phyloP scores from a whole-genome alignment of 805 yeast species.

The Kuraishia piskuri region DNA sequence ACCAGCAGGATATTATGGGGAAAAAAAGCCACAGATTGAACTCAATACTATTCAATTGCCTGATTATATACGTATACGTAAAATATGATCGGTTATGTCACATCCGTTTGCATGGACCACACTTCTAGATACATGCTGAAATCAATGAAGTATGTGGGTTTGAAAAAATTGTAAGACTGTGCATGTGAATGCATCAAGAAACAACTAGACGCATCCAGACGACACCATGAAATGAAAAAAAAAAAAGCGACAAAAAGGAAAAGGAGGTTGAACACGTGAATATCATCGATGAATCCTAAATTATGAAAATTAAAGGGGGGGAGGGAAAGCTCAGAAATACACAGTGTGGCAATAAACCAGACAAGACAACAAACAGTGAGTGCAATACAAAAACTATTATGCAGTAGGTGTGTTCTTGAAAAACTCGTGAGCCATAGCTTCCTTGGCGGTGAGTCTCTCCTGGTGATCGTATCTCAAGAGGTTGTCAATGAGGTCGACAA shows the following conservation, averaged over 20 bases:
- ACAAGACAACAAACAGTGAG: background rate
- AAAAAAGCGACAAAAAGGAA: background rate
- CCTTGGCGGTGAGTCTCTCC: constrained; percentile 79
- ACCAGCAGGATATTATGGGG: too few species aligned
- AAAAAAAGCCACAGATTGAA: too few species aligned
- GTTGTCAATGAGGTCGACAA: constrained; percentile 64
- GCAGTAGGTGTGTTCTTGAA: constrained; percentile 28
- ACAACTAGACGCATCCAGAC: background rate
- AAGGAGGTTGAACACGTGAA: background rate
- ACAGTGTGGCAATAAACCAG: background rate
- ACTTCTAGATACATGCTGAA: too few species aligned
- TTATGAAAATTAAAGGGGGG: background rate
- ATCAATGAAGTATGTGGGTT: background rate
- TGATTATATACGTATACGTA: too few species aligned
- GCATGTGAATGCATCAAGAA: background rate
- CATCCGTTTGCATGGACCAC: background rate
- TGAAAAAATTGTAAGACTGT: background rate
- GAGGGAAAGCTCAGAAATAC: background rate
- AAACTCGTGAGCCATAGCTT: constrained; percentile 74
- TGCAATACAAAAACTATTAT: background rate
- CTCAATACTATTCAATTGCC: too few species aligned
- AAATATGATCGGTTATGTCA: too few species aligned
- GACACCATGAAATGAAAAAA: background rate
- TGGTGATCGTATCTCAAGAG: constrained; percentile 79
- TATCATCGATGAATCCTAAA: background rate